A percentile compares a stretch with the other conserved stretches of the same genome.
Evolutionary conservation across 176 grass and related monocot genomes (phyloP).

Genomic region (Eragrostis nindensis): DNA sequence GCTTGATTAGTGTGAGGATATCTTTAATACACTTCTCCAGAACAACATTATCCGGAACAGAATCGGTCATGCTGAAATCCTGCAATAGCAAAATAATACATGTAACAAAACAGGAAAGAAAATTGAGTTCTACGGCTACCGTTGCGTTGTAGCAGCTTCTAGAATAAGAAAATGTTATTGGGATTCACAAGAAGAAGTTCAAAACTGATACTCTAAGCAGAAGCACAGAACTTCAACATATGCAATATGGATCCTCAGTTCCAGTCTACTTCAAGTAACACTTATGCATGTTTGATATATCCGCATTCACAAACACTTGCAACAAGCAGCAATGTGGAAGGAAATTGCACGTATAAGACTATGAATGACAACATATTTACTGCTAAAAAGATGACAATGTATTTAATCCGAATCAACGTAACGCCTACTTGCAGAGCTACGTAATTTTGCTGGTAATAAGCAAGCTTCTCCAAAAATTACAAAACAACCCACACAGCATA

Average conservation of each 20-base stretch:
- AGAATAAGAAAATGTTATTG: neutral
- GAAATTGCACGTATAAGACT: neutral
- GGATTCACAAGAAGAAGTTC: too few species aligned
- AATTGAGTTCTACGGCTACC: neutral
- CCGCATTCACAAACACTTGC: neutral
- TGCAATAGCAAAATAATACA: conserved; percentile 25
- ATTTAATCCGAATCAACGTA: too few species aligned
- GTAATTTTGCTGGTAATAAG: too few species aligned
- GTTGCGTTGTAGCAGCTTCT: neutral
- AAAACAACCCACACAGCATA: too few species aligned
- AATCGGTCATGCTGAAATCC: conserved; percentile 46
- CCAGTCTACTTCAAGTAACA: neutral
- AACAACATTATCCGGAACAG: conserved; percentile 22
- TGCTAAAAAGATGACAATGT: too few species aligned
- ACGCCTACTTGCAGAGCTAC: too few species aligned
- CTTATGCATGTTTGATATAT: neutral
- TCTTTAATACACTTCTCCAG: conserved; percentile 57
- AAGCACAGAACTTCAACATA: neutral
- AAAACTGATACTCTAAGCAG: neutral
- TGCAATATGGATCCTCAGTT: neutral
- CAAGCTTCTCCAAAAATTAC: too few species aligned
- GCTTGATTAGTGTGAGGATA: conserved; percentile 74
- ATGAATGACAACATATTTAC: too few species aligned
- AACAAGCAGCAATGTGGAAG: neutral
- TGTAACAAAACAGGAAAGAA: neutral